Base-by-base conservation (phyloP, 1,139 yeast genomes). In the Debaryomyces coudertii region DNA sequence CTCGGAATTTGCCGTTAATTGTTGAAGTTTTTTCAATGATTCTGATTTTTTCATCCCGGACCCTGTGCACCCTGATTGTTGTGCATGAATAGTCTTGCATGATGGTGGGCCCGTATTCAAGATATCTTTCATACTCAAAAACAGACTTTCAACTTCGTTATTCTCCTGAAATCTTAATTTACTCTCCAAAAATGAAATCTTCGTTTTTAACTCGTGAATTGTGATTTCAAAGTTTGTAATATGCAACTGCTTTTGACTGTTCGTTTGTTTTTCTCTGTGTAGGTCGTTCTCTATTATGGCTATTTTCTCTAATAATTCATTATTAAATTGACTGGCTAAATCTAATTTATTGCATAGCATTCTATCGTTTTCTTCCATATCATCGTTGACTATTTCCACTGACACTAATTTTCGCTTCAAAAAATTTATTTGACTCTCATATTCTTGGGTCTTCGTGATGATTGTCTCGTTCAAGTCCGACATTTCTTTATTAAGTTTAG, bases 231-330 rank as follows among this genome's bases (percentile, higher is more conserved):
- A 67, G 53, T 74, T 74, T 22, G 68, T 61, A 5, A 73, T 64
- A 46, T 63, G 62, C 38, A 73, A 59, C 38, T 60, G 64, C 33
- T 64, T 62, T 46, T 71, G 74, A 4, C 66, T 59, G 38, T 62
- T 65, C 5, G 53, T 48, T 39, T 62, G 65, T 28, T 60, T 58
- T 43, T 70, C 76, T 18, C 71, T 53, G 12, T 73, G 73, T 40
- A 66, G 57, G 46, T 75, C 80, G 49, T 69, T 70, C 48, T 75
- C 79, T 8, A 71, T 46, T 12, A 75, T 37, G 3, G 80, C 79
- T 30, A 73, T 48, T 45, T 68, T 70, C 52, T 75, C 80, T 16
- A 74, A 55, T 22, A 73, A 56, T 47, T 73, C 77, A 50, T 71
- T 70, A 52, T 70, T 73, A 47, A 73, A 67, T 43, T 68, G 73